These are phyloP conservation scores for Arthroderma sp. DNA, from an alignment of 2,329 filamentous ascomycete genomes.

Conservation along the genomic window DNA sequence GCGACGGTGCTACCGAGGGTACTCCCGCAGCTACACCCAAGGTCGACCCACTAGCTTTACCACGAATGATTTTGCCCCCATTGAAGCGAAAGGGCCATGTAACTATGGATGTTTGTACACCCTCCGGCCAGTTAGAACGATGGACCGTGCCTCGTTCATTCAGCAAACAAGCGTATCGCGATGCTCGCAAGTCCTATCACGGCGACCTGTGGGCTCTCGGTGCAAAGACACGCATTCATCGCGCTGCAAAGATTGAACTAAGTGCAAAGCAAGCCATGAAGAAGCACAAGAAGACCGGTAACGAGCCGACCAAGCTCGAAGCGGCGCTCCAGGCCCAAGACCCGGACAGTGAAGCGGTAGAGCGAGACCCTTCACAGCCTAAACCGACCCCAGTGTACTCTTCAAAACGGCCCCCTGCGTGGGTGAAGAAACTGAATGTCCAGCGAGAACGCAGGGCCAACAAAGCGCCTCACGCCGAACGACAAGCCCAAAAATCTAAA, in stretches of 20 bases:
- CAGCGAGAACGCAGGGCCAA: too few species aligned
- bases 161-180: slow-evolving; percentile 70
- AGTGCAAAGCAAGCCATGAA: not conserved
- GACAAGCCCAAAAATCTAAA: too few species aligned
- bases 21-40: slow-evolving; percentile 11
- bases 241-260: slow-evolving; percentile 31
- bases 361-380: too few species aligned
- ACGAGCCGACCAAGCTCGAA: not conserved
- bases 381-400: too few species aligned
- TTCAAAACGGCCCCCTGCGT: too few species aligned
- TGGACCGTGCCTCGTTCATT: slow-evolving; percentile 84
- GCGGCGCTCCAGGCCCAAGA: too few species aligned
- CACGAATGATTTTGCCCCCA: slow-evolving; percentile 63
- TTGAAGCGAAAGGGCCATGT: slow-evolving; percentile 83
- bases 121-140: slow-evolving; percentile 70
- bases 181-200: slow-evolving; percentile 81
- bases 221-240: slow-evolving; percentile 64
- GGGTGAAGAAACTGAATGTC: too few species aligned
- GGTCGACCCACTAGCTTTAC: slow-evolving; percentile 53
- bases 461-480: too few species aligned
- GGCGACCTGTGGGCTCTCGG: slow-evolving; percentile 93
- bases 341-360: too few species aligned
- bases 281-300: not conserved
- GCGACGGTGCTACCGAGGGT: slow-evolving; percentile 7
- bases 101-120: slow-evolving; percentile 80